These are phyloP conservation scores for Beauveria asiatica DNA, from an alignment of 2,329 filamentous ascomycete species.

Conservation along the genomic window DNA sequence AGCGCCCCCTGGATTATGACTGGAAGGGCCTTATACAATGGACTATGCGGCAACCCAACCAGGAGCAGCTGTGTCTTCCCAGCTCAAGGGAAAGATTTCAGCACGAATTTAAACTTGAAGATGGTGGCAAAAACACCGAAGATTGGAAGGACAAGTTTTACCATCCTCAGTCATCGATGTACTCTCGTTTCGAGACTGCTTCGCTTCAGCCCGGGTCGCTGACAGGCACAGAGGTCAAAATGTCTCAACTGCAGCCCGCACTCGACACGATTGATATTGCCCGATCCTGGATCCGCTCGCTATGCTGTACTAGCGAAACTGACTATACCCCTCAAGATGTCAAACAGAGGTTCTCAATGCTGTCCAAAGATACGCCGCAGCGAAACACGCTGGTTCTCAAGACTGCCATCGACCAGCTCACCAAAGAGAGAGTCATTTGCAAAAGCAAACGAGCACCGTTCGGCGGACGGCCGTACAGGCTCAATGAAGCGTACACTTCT, in stretches of 20 bases:
- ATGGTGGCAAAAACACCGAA: slow-evolving; percentile 23
- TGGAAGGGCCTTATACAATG: slow-evolving; percentile 60
- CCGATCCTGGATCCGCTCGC: slow-evolving; percentile 51
- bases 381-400: slow-evolving; percentile 38
- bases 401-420: slow-evolving; percentile 39
- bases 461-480: slow-evolving; percentile 52
- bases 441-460: slow-evolving; percentile 50
- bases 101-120: slow-evolving; percentile 31
- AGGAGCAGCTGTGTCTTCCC: slow-evolving; percentile 41
- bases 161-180: slow-evolving; percentile 43
- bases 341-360: slow-evolving; percentile 41
- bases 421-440: slow-evolving; percentile 45
- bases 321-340: slow-evolving; percentile 41
- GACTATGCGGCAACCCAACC: slow-evolving; percentile 46
- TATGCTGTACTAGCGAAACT: slow-evolving; percentile 44
- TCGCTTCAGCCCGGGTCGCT: slow-evolving; percentile 40
- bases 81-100: slow-evolving; percentile 36
- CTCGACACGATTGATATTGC: slow-evolving; percentile 33
- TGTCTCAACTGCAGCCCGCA: neutral
- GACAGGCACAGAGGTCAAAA: slow-evolving; percentile 13
- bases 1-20: slow-evolving; percentile 56
- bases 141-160: slow-evolving; percentile 53
- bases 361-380: slow-evolving; percentile 32
- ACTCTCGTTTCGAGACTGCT: slow-evolving; percentile 47
- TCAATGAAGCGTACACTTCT: slow-evolving; percentile 50